Conservation (phyloP, 208 protist species). For the Leishmania braziliensis region DNA sequence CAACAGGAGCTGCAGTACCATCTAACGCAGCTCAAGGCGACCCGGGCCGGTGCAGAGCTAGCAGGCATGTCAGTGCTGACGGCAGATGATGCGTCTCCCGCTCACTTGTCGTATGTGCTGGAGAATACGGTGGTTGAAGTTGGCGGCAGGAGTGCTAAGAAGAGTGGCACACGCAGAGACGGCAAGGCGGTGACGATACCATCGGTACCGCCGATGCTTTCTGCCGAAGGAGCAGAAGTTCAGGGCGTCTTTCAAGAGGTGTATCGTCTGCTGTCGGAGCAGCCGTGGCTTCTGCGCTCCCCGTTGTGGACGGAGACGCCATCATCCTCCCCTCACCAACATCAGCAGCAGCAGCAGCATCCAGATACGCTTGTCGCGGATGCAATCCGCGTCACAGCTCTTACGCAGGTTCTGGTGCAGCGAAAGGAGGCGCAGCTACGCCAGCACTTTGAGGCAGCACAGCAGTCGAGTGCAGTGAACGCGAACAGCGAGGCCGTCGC, state of each 20-base stretch:
- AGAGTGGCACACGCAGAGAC: background rate
- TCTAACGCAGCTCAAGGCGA: conserved; percentile 15
- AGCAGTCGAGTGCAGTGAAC: conserved; percentile 17
- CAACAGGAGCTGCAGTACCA: conserved; percentile 30
- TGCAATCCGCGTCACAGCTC: background rate
- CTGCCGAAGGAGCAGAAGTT: conserved; percentile 13
- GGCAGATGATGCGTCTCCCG: conserved; percentile 20
- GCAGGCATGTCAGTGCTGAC: conserved; percentile 24
- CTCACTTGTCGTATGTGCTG: conserved; percentile 26
- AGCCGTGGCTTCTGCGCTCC: conserved; percentile 7
- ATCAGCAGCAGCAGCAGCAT: background rate
- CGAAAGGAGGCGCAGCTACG: conserved; percentile 32
- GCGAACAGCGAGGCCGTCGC: conserved; percentile 28
- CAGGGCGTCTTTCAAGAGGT: conserved; percentile 19
- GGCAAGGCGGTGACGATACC: background rate
- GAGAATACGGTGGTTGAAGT: conserved; percentile 1
- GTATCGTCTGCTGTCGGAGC: conserved; percentile 21
- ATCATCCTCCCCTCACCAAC: background rate
- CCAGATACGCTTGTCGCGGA: too few species aligned
- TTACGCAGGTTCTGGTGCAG: conserved; percentile 26
- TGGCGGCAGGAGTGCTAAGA: background rate
- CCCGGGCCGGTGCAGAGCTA: conserved; percentile 21
- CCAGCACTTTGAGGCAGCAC: conserved; percentile 11
- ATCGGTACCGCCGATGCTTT: background rate
- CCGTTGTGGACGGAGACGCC: background rate